Base-by-base conservation (phyloP, 139 green algal species). In the Chlorokybus atmophyticus region DNA sequence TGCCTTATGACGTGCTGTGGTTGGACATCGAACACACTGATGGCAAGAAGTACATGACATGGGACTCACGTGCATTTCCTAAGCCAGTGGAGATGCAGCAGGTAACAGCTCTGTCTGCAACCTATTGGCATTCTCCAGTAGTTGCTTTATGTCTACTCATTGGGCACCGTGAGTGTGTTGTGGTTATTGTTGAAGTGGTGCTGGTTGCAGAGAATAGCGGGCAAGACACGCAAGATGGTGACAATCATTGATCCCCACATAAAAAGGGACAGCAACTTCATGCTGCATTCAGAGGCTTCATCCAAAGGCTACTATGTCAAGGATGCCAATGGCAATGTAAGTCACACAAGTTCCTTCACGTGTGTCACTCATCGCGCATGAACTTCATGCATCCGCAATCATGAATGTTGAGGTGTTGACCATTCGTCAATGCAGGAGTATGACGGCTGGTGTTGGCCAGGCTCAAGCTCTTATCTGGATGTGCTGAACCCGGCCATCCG, bases 21-120 rank as follows among this genome's bases (percentile, higher is more conserved):
- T 86, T 99, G 29, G 92, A 99, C 77, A 99, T 99, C 52, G 92
- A 99, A 77, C 89, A 99, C 79, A 97, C 91, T 29, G 79, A 95
- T 63, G 88, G 85, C 58, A 95, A 95, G 73, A 48, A 77, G 52
- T 99, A 99, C 77, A 85, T 99, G 75, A 96, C 91, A 0, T 99
- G 92, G 91, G 87, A 98, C 71, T 53, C 23, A 10, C 55, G 55
- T 2, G 54, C 80, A 32, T 98, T 98, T 73, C 91, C 91, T 3
- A 78, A 68, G 38, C 83, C 87, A 0, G 35, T 44, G 10, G 54
- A 39, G 14, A 85, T 94, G 82, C 84, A 90, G 60, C 58, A 85
- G n/a, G 78, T 85, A n/a, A n/a, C n/a, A n/a, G n/a, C n/a, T n/a
- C n/a, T n/a, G 38, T n/a, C n/a, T n/a, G 3, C 92, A 5, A 76